phyloP scores from a whole-genome alignment of 129 eudicot genomes.

The Kitagawia praeruptora region DNA sequence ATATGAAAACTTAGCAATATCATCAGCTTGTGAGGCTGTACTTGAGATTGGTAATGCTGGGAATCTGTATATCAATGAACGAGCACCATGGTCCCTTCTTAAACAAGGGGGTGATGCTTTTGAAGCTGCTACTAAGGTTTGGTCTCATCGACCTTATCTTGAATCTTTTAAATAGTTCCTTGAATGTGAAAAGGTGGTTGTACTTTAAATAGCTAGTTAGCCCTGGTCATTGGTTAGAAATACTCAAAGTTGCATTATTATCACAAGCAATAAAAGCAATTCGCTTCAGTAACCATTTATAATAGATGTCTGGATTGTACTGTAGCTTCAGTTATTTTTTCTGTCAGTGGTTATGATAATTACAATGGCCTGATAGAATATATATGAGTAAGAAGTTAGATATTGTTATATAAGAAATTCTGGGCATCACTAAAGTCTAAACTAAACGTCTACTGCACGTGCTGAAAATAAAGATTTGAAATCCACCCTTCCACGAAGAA shows the following conservation, averaged over 20 bases:
- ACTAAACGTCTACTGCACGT: too few relatives aligned
- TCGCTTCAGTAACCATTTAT: neutral
- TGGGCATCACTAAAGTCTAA: too few relatives aligned
- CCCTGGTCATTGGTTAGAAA: neutral
- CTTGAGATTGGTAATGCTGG: conserved; percentile 88
- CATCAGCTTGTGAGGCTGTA: conserved; percentile 93
- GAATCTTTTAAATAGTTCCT: neutral
- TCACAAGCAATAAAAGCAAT: neutral
- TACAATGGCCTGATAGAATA: neutral
- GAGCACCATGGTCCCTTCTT: conserved; percentile 96
- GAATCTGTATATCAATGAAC: conserved; percentile 74
- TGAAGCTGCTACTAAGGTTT: conserved; percentile 87
- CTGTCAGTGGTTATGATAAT: neutral
- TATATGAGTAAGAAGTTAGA: neutral
- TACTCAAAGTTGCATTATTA: neutral
- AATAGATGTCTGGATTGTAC: neutral
- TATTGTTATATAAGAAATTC: too few relatives aligned
- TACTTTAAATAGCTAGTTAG: neutral
- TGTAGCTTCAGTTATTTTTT: neutral
- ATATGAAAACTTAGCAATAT: conserved; percentile 61
- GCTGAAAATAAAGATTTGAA: too few relatives aligned
- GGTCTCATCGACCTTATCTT: neutral
- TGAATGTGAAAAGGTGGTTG: neutral
- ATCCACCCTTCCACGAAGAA: too few relatives aligned
- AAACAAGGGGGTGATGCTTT: conserved; percentile 79